Evolutionary conservation across 352 stramenopile species (phyloP).

Genomic region (Blastocystis sp.): DNA sequence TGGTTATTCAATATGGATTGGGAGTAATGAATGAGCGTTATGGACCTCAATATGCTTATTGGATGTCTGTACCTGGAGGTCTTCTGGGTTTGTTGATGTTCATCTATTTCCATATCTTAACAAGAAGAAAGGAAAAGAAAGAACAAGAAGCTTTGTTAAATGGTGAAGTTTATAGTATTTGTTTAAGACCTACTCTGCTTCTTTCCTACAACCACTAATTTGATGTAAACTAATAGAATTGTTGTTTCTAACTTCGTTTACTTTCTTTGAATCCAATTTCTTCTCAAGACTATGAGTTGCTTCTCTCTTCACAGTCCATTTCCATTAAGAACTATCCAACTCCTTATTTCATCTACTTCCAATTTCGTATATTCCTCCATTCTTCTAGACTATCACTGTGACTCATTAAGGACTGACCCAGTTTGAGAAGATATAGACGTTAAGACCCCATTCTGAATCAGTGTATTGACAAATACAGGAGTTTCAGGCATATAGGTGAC

Average conservation of each 20-base stretch:
- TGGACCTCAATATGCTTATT: slow-evolving; percentile 60
- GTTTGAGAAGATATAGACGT: no score
- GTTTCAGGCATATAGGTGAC: no score
- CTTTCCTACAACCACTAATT: neutral
- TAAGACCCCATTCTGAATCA: no score
- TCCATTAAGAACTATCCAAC: neutral
- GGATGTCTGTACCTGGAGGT: slow-evolving; percentile 23
- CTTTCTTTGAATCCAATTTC: neutral
- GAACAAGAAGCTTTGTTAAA: slow-evolving; percentile 1
- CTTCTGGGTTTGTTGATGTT: slow-evolving; percentile 14
- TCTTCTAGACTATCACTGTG: no score
- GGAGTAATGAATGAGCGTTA: slow-evolving; percentile 21
- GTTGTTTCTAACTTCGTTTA: neutral
- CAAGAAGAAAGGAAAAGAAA: neutral
- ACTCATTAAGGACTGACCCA: no score
- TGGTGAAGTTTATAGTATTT: no score
- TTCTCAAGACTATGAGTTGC: neutral
- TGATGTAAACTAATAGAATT: neutral
- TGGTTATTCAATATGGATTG: slow-evolving; percentile 7
- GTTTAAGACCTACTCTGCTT: slow-evolving; percentile 12
- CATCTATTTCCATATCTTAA: slow-evolving; percentile 17
- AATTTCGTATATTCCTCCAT: no score
- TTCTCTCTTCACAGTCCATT: neutral
- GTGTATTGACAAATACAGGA: no score
- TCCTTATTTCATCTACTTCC: no score